phyloP scores from a whole-genome alignment of 345 rosid genomes.

The Dimocarpus longan region DNA sequence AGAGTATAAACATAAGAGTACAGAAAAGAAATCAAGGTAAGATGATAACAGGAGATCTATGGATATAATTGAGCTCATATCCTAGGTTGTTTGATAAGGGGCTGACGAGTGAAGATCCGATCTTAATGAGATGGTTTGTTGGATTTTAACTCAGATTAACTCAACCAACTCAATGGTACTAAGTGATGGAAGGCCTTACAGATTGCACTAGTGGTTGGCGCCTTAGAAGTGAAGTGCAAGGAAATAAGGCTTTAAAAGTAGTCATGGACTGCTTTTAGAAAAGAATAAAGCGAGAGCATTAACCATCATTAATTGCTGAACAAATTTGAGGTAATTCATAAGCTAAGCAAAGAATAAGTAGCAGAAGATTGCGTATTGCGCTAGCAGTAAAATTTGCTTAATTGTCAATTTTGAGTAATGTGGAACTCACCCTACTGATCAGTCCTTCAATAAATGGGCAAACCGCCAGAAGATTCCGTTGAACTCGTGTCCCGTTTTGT shows the following conservation, averaged over 20 bases:
- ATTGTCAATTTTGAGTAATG: background rate
- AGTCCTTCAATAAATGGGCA: background rate
- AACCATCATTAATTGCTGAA: background rate
- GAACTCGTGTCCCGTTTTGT: too few relatives aligned
- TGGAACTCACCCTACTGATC: background rate
- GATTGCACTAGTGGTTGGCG: slow-evolving; percentile 13
- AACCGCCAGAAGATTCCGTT: background rate
- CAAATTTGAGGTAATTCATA: background rate
- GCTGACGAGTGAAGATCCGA: background rate
- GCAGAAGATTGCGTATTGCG: background rate
- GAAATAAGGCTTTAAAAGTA: slow-evolving; percentile 16
- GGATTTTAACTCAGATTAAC: slow-evolving; percentile 9
- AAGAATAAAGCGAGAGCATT: background rate
- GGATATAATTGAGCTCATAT: background rate
- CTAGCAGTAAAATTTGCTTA: background rate
- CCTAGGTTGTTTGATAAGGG: background rate
- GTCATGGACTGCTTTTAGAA: slow-evolving; percentile 1
- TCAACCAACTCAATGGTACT: slow-evolving; percentile 16
- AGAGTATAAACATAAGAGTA: background rate
- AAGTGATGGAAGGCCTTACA: background rate
- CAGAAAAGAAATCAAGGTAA: background rate
- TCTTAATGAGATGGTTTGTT: background rate
- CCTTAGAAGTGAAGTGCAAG: slow-evolving; percentile 21
- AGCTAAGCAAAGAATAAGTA: background rate
- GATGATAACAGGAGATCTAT: background rate